Evolutionary conservation across 75 land plant genomes (phyloP).

Genomic region (Cryptomeria japonica): DNA sequence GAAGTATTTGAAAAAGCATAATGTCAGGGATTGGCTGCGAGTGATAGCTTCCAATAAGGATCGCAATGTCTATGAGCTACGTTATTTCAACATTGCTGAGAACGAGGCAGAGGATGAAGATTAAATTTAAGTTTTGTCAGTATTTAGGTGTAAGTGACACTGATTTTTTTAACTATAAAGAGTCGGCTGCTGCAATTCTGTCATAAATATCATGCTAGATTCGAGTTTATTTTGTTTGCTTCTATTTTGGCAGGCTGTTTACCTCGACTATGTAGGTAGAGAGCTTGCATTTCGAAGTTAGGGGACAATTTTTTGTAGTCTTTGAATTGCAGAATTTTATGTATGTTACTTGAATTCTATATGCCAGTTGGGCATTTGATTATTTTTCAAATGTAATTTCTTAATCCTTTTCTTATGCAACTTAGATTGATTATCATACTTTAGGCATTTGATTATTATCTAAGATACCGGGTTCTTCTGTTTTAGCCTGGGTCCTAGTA

Average conservation of each 20-base stretch:
- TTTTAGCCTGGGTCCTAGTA: too few relatives aligned
- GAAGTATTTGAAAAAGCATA: constrained; percentile 53
- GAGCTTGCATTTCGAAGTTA: background rate
- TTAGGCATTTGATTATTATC: too few relatives aligned
- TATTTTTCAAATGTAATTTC: too few relatives aligned
- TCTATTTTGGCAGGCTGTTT: background rate
- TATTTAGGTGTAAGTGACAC: too few relatives aligned
- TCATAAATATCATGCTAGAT: background rate
- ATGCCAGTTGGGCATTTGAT: background rate
- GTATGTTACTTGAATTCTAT: background rate
- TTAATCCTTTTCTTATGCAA: too few relatives aligned
- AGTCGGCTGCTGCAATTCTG: background rate
- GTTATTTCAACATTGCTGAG: constrained; percentile 50
- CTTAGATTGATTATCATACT: too few relatives aligned
- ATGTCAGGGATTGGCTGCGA: constrained; percentile 58
- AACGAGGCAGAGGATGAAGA: constrained; percentile 61
- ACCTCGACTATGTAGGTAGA: background rate
- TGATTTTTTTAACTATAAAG: background rate
- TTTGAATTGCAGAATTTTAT: background rate
- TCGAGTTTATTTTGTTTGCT: background rate
- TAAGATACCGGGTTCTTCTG: too few relatives aligned
- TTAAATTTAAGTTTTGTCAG: constrained; percentile 4
- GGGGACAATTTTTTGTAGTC: background rate
- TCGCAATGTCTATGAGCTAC: constrained; percentile 36
- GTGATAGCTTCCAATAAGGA: constrained; percentile 52